A percentile compares a stretch with the other conserved stretches of the same genome.
Conservation (phyloP, 2,329 filamentous ascomycete genomes). For the Diaporthe citri region DNA sequence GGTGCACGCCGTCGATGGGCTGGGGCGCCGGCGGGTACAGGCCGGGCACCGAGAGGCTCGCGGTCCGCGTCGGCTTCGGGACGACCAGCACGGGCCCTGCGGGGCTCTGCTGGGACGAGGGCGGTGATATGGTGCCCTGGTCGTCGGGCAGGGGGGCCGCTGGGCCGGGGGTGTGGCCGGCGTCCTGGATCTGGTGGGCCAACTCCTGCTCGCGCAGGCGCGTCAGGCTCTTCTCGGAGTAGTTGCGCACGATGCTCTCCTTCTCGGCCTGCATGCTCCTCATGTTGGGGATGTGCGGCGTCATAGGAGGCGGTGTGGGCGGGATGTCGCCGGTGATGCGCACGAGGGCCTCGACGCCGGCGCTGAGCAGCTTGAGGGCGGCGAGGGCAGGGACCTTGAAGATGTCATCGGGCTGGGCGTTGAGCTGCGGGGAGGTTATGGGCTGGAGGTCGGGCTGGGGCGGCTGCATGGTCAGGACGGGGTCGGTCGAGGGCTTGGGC, state of each 20-base stretch:
- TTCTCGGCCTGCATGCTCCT: slow-evolving; percentile 73
- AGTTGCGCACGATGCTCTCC: slow-evolving; percentile 68
- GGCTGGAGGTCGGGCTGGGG: slow-evolving; percentile 44
- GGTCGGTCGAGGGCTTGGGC: slow-evolving; percentile 54
- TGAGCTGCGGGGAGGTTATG: slow-evolving; percentile 45
- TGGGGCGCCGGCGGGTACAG: slow-evolving; percentile 7
- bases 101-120: slow-evolving; percentile 32
- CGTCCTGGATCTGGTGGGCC: slow-evolving; percentile 47
- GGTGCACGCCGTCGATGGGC: slow-evolving; percentile 67
- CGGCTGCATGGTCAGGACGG: slow-evolving; percentile 46
- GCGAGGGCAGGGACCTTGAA: slow-evolving; percentile 79
- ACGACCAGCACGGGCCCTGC: slow-evolving; percentile 15
- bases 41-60: slow-evolving; percentile 42
- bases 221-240: slow-evolving; percentile 67
- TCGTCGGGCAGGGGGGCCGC: slow-evolving; percentile 23
- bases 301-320: slow-evolving; percentile 79
- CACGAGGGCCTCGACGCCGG: slow-evolving; percentile 78
- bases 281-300: slow-evolving; percentile 74
- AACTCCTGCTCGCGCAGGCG: slow-evolving; percentile 57
- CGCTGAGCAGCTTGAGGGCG: slow-evolving; percentile 84
- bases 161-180: slow-evolving; percentile 39
- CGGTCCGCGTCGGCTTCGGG: slow-evolving; percentile 34
- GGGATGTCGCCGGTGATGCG: slow-evolving; percentile 82
- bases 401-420: slow-evolving; percentile 70
- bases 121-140: slow-evolving; percentile 15